Conservation (phyloP, 1,284 basidiomycete genomes). For the Rugosomyces carneus region DNA sequence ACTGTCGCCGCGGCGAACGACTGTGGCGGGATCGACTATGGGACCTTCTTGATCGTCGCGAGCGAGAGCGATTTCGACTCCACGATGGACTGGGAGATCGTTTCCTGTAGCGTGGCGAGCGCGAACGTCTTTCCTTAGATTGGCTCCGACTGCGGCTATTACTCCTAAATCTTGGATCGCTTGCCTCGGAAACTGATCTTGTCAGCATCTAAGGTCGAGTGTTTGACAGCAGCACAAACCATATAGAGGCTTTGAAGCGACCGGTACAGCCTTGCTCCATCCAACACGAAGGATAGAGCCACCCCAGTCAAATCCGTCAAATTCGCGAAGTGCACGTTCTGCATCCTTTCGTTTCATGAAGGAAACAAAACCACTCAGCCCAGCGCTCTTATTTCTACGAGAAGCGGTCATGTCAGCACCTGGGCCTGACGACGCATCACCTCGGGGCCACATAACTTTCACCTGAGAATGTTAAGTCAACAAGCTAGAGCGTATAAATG, state of each 20-base stretch:
- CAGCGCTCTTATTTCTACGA: conserved; percentile 59
- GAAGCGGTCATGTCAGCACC: conserved; percentile 71
- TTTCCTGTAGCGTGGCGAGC: conserved; percentile 36
- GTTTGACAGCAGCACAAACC: conserved; percentile 46
- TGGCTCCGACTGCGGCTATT: conserved; percentile 31
- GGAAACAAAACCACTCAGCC: conserved; percentile 90
- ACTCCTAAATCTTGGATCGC: conserved; percentile 20
- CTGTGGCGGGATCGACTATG: conserved; percentile 32
- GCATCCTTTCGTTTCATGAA: conserved; percentile 93
- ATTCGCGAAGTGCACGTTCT: conserved; percentile 78
- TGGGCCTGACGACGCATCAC: conserved; percentile 54
- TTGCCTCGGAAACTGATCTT: conserved; percentile 14
- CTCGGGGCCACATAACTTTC: conserved; percentile 95
- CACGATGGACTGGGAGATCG: conserved; percentile 42
- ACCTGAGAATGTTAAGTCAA: conserved; percentile 39
- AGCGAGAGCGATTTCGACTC: conserved; percentile 43
- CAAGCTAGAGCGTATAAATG: neutral
- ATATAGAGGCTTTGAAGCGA: conserved; percentile 76
- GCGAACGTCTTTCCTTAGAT: conserved; percentile 44
- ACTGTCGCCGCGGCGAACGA: conserved; percentile 36
- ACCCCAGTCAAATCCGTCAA: conserved; percentile 91
- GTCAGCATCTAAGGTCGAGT: neutral
- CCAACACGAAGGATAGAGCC: conserved; percentile 80
- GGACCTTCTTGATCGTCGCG: conserved; percentile 33
- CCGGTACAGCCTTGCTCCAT: conserved; percentile 93